Percentiles rank a stretch among this genome's conserved stretches.
These are phyloP conservation scores for Begonia loranthoides DNA, from an alignment of 306 rosid species.

Conservation along the genomic window DNA sequence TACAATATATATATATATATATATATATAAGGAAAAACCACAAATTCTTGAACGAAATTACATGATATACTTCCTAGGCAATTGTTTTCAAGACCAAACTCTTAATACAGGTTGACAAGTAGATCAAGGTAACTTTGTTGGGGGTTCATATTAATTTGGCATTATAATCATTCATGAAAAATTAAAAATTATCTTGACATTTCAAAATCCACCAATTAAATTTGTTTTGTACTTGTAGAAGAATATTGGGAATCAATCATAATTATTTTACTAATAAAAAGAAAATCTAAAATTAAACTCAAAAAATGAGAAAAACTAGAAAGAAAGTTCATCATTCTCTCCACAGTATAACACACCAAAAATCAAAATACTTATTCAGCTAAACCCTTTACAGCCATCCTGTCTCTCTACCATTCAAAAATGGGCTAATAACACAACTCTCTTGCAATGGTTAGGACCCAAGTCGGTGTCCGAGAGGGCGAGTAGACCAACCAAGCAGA, in stretches of 20 bases:
- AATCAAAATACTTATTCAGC: constrained; percentile 42
- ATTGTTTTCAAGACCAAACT: too few relatives aligned
- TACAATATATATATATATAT: too few relatives aligned
- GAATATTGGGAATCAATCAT: background rate
- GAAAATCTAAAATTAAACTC: background rate
- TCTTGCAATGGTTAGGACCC: constrained; percentile 33
- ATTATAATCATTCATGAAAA: too few relatives aligned
- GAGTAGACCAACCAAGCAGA: constrained; percentile 84
- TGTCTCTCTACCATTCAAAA: constrained; percentile 52
- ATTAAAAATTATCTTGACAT: background rate
- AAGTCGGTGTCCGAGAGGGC: constrained; percentile 17
- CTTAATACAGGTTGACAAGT: too few relatives aligned
- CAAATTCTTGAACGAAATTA: too few relatives aligned
- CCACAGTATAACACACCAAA: background rate
- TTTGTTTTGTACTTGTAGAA: background rate
- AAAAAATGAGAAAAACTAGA: background rate
- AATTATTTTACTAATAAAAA: too few relatives aligned
- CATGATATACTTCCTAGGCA: too few relatives aligned
- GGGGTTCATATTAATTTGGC: too few relatives aligned
- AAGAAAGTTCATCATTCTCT: background rate
- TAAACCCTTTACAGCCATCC: constrained; percentile 75
- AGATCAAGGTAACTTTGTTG: too few relatives aligned
- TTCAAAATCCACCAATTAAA: background rate
- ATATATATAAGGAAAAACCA: too few relatives aligned
- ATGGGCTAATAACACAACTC: constrained; percentile 47